phyloP scores from a whole-genome alignment of 2,329 filamentous ascomycete species.

The Diatrype stigma region DNA sequence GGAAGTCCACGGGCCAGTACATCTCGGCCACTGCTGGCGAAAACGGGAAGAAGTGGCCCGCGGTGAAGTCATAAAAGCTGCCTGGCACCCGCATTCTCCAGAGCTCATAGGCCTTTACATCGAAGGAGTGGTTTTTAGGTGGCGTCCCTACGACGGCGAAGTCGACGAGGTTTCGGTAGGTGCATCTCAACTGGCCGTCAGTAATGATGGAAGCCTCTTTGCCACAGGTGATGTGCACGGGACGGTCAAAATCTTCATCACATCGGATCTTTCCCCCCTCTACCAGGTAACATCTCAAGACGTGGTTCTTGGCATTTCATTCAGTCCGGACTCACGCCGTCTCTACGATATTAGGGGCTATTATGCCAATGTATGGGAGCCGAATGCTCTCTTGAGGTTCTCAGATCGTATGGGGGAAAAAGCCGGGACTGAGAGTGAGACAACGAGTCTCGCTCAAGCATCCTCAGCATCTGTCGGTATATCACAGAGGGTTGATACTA shows the following conservation, averaged over 20 bases:
- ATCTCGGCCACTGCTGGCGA: constrained; percentile 25
- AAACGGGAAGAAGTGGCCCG: constrained; percentile 7
- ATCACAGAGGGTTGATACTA: constrained; percentile 12
- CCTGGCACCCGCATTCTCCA: constrained; percentile 25
- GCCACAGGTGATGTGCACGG: constrained; percentile 25
- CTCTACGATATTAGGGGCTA: constrained; percentile 26
- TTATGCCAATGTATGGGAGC: constrained; percentile 26
- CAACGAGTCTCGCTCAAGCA: constrained; percentile 5
- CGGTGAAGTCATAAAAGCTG: constrained; percentile 20
- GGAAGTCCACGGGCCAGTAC: constrained; percentile 21
- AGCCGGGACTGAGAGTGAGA: constrained; percentile 2
- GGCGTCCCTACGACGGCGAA: constrained; percentile 27
- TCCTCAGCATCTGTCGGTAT: constrained; percentile 1
- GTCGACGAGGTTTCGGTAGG: constrained; percentile 17
- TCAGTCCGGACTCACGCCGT: constrained; percentile 20
- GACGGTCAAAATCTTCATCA: constrained; percentile 20
- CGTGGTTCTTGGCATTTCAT: constrained; percentile 14
- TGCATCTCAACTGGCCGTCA: constrained; percentile 19
- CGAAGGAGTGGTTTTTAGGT: constrained; percentile 32
- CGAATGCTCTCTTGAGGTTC: constrained; percentile 15
- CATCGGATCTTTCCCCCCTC: constrained; percentile 17
- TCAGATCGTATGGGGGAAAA: constrained; percentile 7
- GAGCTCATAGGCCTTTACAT: constrained; percentile 29
- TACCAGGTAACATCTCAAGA: constrained; percentile 26
- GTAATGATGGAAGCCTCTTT: constrained; percentile 23